Evolutionary conservation across 768 basidiomycete genomes (phyloP).

Genomic region (Termitomyces sp.): DNA sequence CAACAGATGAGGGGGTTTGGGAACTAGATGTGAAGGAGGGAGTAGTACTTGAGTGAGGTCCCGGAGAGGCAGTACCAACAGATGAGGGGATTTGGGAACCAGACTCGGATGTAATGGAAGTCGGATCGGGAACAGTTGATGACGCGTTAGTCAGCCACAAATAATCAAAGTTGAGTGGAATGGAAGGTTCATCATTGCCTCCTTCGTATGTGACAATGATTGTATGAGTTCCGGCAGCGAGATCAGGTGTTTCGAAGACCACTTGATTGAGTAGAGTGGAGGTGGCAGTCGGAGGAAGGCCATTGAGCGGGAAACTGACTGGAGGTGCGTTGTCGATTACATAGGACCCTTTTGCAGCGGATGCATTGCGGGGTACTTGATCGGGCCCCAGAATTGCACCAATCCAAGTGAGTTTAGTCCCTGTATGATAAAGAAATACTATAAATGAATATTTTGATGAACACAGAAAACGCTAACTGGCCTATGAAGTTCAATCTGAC

Average conservation of each 20-base stretch:
- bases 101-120: no score
- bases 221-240: constrained; percentile 1
- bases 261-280: background rate
- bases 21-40: no score
- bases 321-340: constrained; percentile 4
- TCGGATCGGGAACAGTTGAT: background rate
- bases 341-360: background rate
- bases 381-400: constrained; percentile 5
- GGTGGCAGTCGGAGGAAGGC: background rate
- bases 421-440: constrained; percentile 6
- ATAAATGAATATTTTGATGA: background rate
- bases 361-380: background rate
- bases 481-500: no score
- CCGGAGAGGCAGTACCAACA: background rate
- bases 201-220: constrained; percentile 8
- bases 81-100: background rate
- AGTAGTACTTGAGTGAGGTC: background rate
- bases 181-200: background rate
- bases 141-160: background rate
- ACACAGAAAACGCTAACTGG: no score
- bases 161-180: constrained; percentile 7
- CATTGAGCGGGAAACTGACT: background rate
- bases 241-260: constrained; percentile 9
- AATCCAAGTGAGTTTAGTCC: constrained; percentile 4
- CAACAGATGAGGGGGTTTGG: background rate